phyloP scores from a whole-genome alignment of 1,139 yeast species.

The Arxiozyma bovina region DNA sequence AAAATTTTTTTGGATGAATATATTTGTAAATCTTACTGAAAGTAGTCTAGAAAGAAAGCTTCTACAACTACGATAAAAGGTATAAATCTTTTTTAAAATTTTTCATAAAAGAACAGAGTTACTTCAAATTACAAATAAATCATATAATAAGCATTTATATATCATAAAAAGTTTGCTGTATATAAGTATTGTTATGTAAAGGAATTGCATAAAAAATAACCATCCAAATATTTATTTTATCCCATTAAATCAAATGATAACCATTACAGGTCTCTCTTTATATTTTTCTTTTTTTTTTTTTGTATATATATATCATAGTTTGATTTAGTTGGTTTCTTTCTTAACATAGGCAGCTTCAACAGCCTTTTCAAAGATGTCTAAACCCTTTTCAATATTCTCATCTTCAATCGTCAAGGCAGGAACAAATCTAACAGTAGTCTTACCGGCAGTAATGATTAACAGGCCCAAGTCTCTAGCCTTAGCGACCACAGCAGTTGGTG shows the following conservation, averaged over 20 bases:
- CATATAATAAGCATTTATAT: no score
- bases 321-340: no score
- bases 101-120: background rate
- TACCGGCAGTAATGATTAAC: conserved; percentile 81
- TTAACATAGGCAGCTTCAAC: conserved; percentile 33
- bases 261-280: background rate
- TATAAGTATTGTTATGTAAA: no score
- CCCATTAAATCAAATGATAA: background rate
- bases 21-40: no score
- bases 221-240: no score
- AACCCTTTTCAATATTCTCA: conserved; percentile 58
- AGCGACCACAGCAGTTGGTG: conserved; percentile 57
- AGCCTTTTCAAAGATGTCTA: conserved; percentile 52
- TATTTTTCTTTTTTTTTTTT: background rate
- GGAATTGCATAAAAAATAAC: no score
- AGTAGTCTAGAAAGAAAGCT: no score
- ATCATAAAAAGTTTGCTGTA: no score
- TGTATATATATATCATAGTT: no score
- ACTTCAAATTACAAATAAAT: background rate
- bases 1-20: background rate
- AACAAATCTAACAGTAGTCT: conserved; percentile 78
- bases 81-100: no score
- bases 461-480: conserved; percentile 73
- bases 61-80: no score
- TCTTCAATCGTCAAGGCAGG: conserved; percentile 85